phyloP scores from a whole-genome alignment of 331 rosid species.

The Ulmus americana region DNA sequence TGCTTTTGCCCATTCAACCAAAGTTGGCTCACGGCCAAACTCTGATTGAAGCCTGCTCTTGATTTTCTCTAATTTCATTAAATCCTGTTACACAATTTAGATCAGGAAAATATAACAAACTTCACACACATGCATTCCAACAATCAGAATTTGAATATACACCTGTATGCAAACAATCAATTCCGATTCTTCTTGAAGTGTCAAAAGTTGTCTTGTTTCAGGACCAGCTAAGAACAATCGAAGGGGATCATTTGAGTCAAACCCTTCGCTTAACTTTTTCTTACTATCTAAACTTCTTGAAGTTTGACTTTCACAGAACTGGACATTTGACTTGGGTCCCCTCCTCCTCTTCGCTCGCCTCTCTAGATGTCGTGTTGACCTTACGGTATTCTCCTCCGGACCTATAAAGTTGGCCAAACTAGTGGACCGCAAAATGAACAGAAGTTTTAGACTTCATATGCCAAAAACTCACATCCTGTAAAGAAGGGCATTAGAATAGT shows the following conservation, averaged over 20 bases:
- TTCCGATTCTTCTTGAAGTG: conserved; percentile 58
- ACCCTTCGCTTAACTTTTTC: conserved; percentile 41
- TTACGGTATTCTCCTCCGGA: conserved; percentile 40
- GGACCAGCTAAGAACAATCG: conserved; percentile 56
- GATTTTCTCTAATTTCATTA: conserved; percentile 50
- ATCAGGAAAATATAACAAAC: conserved; percentile 27
- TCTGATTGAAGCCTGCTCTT: conserved; percentile 67
- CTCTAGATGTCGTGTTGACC: conserved; percentile 62
- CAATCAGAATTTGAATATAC: conserved; percentile 10
- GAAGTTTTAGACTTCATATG: conserved; percentile 1
- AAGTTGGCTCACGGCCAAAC: conserved; percentile 67
- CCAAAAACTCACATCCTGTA: conserved; percentile 4
- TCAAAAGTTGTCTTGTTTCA: conserved; percentile 66
- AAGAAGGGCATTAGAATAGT: conserved; percentile 2
- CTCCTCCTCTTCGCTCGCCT: conserved; percentile 59
- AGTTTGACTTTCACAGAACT: conserved; percentile 29
- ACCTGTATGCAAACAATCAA: conserved; percentile 68
- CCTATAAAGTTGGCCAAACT: conserved; percentile 30
- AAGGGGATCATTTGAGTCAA: conserved; percentile 49
- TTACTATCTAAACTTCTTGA: conserved; percentile 29
- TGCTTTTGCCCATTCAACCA: conserved; percentile 83
- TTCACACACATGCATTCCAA: conserved; percentile 16
- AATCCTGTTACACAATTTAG: conserved; percentile 43
- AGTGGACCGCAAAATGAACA: conserved; percentile 11
- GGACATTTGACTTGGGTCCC: conserved; percentile 34